Evolutionary conservation across 805 yeast genomes (phyloP).

Genomic region (Pichia californica): DNA sequence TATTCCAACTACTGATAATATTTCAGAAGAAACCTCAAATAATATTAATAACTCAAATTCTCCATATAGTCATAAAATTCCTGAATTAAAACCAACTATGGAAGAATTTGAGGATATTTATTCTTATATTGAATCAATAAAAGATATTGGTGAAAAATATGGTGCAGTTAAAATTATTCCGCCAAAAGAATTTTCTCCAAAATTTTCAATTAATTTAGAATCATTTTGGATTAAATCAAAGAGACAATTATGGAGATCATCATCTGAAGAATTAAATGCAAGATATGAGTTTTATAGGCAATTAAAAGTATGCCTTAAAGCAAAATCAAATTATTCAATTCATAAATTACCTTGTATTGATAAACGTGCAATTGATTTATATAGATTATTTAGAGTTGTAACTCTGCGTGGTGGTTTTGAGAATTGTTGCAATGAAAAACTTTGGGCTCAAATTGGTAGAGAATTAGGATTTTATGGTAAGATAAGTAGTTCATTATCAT

Average conservation of each 20-base stretch:
- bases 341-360: constrained; percentile 59
- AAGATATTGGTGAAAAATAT: constrained; percentile 44
- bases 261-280: constrained; percentile 35
- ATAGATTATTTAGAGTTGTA: constrained; percentile 51
- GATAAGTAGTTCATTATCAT: constrained; percentile 63
- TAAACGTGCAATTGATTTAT: constrained; percentile 59
- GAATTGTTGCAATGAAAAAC: constrained; percentile 54
- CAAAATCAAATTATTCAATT: constrained; percentile 16
- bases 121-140: constrained; percentile 49
- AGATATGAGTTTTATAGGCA: constrained; percentile 43
- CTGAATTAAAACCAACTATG: constrained; percentile 49
- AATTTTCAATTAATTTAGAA: constrained; percentile 36
- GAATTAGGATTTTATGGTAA: constrained; percentile 73
- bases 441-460: constrained; percentile 81
- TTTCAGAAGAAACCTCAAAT: no score
- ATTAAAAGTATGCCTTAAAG: constrained; percentile 33
- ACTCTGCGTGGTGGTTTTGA: constrained; percentile 60
- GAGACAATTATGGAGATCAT: constrained; percentile 40
- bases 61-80: constrained; percentile 29
- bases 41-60: background rate
- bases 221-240: constrained; percentile 46
- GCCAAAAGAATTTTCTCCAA: constrained; percentile 31
- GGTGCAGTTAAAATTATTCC: constrained; percentile 78
- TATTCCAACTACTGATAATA: no score
- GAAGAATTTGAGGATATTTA: constrained; percentile 61